Base-by-base conservation (phyloP, 2,329 filamentous ascomycete species). In the Talaromyces sp. region DNA sequence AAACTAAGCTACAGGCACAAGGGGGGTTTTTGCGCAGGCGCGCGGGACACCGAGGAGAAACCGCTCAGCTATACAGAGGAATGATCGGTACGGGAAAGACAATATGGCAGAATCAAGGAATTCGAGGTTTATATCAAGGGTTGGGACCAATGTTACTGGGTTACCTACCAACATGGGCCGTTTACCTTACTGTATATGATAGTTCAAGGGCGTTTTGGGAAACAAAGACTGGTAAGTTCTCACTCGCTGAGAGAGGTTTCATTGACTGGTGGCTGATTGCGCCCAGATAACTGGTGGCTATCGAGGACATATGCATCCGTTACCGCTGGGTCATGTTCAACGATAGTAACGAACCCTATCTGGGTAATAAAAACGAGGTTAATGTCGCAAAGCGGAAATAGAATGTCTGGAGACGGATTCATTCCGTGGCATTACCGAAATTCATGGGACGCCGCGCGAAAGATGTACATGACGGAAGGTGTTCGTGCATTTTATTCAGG, bases 331-430 rank as follows among this genome's bases (percentile, higher is more conserved):
- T 93, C 89, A 67, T 97, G 91, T 80, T 97, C 93, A 70, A 99
- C 95, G 3, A 85, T 98, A 68, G 90, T 90, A 68, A 99, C 95
- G 27, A 99, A 98, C 77, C 95, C 95, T 0, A 99, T 99, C 67
- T 99, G 95, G 95, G 95, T 99, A 43, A 97, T 99, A 81, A 99
- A 99, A 80, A 99, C 95, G 58, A 86, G 95, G 70, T 86, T 99
- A 71, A 98, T 98, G 95, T 97, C 95, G 43, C 95, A 98, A 81
- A 88, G 86, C 69, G 77, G 56, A 31, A 45, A 82, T 43, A 83
- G 81, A 67, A 82, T 85, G 69, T 83, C 79, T 37, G 82, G 80
- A 73, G 74, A 84, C 76, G 74, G 82, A 77, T 74, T 78, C 74
- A 74, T 82, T 74, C 73, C 82, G 77, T 98, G 93, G 92, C 91